Evolutionary conservation across 352 stramenopile species (phyloP).

Genomic region (Pythium aristosporum): DNA sequence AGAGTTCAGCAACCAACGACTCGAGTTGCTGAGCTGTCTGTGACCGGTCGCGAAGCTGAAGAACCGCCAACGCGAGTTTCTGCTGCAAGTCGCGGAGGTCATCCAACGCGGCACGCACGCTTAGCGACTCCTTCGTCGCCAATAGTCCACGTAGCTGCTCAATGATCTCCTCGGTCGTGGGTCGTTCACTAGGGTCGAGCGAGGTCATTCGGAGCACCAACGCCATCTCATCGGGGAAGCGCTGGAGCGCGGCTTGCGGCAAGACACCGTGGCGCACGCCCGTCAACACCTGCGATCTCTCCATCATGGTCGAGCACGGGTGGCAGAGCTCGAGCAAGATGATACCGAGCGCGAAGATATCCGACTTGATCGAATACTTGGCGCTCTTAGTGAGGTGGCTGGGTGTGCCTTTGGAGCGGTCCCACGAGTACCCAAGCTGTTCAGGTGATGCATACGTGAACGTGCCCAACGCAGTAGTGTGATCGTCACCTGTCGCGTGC

Average conservation of each 20-base stretch:
- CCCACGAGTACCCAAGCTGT: conserved; percentile 70
- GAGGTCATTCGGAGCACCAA: conserved; percentile 79
- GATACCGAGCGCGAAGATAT: conserved; percentile 82
- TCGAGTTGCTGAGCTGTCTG: conserved; percentile 61
- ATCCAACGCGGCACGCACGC: conserved; percentile 49
- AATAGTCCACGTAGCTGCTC: conserved; percentile 53
- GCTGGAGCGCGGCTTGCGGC: conserved; percentile 57
- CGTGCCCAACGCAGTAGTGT: conserved; percentile 79
- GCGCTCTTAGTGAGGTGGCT: conserved; percentile 54
- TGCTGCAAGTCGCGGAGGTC: conserved; percentile 65
- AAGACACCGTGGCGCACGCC: conserved; percentile 75
- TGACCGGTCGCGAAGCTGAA: conserved; percentile 59
- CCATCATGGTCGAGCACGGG: conserved; percentile 85
- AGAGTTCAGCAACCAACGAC: conserved; percentile 58
- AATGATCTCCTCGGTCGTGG: conserved; percentile 54
- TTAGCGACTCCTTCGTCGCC: conserved; percentile 36
- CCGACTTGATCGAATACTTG: conserved; percentile 82
- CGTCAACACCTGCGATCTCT: conserved; percentile 80
- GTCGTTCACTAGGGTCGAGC: conserved; percentile 61
- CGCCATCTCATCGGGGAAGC: conserved; percentile 69
- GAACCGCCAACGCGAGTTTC: conserved; percentile 50
- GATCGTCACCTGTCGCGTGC: conserved; percentile 30
- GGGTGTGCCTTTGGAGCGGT: conserved; percentile 37
- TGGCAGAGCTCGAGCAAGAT: conserved; percentile 85
- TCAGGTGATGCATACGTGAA: conserved; percentile 88